Evolutionary conservation across 441 rosid species (phyloP).

Genomic region (Adansonia grandidieri): DNA sequence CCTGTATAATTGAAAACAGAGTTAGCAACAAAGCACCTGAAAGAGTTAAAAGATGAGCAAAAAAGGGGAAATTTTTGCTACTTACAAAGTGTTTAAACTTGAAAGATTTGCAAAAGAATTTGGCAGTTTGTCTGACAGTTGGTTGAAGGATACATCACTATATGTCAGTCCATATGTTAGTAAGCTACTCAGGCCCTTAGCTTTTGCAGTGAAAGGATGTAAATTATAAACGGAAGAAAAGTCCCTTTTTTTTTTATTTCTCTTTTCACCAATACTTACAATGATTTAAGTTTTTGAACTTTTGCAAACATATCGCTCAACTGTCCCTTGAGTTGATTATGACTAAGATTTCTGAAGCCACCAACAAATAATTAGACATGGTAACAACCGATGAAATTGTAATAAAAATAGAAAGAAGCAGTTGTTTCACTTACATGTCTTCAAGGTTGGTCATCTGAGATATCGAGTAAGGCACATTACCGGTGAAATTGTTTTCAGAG

Average conservation of each 20-base stretch:
- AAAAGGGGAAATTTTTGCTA: no score
- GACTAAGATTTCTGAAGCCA: conserved; percentile 64
- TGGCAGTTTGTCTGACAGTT: conserved; percentile 72
- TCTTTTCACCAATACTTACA: conserved; percentile 52
- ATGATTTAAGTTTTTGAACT: conserved; percentile 60
- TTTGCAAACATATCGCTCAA: conserved; percentile 84
- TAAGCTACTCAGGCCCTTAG: neutral
- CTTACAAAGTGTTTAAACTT: conserved; percentile 69
- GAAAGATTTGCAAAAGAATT: conserved; percentile 64
- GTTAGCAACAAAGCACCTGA: conserved; percentile 24
- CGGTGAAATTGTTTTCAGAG: conserved; percentile 72
- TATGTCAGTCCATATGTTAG: conserved; percentile 7
- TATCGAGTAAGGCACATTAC: conserved; percentile 80
- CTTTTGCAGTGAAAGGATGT: neutral
- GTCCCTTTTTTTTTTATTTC: no score
- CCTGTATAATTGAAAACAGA: conserved; percentile 41
- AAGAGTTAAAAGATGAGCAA: neutral
- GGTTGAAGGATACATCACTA: conserved; percentile 87
- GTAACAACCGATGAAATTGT: neutral
- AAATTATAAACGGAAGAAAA: neutral
- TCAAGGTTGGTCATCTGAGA: conserved; percentile 72
- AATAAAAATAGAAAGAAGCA: neutral
- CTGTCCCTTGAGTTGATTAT: conserved; percentile 77
- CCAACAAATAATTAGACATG: conserved; percentile 27
- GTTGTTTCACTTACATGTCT: conserved; percentile 59